phyloP scores from a whole-genome alignment of 1,139 yeast genomes.

The Nakaseomyces sp. region DNA sequence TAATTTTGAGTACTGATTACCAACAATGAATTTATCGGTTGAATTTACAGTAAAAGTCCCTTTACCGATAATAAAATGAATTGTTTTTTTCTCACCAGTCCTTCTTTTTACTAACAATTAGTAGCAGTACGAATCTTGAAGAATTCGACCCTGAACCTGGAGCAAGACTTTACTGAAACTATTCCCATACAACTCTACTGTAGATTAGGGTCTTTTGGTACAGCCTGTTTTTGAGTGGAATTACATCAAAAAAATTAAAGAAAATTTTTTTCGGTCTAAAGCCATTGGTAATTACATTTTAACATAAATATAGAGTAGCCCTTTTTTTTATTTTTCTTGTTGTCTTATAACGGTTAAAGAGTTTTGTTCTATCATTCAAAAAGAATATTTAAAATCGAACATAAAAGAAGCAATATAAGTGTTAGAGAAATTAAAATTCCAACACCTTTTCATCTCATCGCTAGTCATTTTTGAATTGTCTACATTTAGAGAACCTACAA shows the following conservation, averaged over 20 bases:
- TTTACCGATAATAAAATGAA: not conserved
- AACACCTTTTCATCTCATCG: too few species aligned
- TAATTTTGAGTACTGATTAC: not conserved
- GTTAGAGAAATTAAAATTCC: too few species aligned
- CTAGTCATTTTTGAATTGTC: too few species aligned
- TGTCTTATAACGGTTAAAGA: not conserved
- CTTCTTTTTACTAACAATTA: not conserved
- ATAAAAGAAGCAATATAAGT: too few species aligned
- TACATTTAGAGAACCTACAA: too few species aligned
- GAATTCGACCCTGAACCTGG: not conserved
- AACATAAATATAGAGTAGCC: not conserved
- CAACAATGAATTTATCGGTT: not conserved
- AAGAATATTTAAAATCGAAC: too few species aligned
- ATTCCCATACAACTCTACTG: not conserved
- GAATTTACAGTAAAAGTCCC: too few species aligned
- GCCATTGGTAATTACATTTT: not conserved
- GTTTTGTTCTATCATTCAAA: not conserved
- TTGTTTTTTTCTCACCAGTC: not conserved
- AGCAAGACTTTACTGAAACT: not conserved
- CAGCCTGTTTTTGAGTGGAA: too few species aligned
- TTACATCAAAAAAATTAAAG: not conserved
- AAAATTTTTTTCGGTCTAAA: conserved; percentile 1
- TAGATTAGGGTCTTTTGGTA: not conserved
- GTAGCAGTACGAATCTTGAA: not conserved
- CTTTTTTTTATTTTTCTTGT: not conserved